Conservation (phyloP, 768 basidiomycete genomes). For the Kondoa malvinella region DNA sequence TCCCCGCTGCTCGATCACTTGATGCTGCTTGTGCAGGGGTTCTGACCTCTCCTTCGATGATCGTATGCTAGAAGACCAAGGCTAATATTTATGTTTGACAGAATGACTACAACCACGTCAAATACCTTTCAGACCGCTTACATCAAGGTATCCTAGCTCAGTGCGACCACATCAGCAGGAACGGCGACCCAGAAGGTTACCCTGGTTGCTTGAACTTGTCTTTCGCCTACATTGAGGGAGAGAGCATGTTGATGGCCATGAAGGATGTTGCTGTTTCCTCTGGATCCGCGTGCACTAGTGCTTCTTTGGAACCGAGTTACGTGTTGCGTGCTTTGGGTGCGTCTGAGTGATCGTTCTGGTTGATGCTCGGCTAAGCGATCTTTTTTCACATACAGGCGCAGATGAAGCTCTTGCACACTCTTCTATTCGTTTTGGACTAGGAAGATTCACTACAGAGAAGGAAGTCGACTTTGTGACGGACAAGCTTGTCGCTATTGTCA, state of each 20-base stretch:
- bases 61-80: background rate
- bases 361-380: too few species aligned
- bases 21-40: constrained; percentile 78
- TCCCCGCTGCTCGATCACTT: constrained; percentile 27
- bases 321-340: constrained; percentile 82
- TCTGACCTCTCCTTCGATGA: constrained; percentile 39
- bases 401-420: constrained; percentile 99
- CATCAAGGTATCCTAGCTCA: constrained; percentile 61
- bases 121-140: constrained; percentile 59
- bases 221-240: constrained; percentile 92
- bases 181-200: constrained; percentile 80
- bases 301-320: constrained; percentile 94
- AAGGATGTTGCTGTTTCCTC: constrained; percentile 98
- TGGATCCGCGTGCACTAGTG: constrained; percentile 94
- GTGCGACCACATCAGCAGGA: constrained; percentile 80
- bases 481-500: constrained; percentile 73
- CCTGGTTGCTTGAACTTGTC: constrained; percentile 90
- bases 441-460: constrained; percentile 91
- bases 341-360: constrained; percentile 17
- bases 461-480: constrained; percentile 87
- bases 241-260: constrained; percentile 89
- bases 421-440: constrained; percentile 89
- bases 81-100: constrained; percentile 30
- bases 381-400: constrained; percentile 43
- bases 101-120: constrained; percentile 64